Evolutionary conservation across 2,329 filamentous ascomycete species (phyloP).

Genomic region (Trichoderma citrinoviride): DNA sequence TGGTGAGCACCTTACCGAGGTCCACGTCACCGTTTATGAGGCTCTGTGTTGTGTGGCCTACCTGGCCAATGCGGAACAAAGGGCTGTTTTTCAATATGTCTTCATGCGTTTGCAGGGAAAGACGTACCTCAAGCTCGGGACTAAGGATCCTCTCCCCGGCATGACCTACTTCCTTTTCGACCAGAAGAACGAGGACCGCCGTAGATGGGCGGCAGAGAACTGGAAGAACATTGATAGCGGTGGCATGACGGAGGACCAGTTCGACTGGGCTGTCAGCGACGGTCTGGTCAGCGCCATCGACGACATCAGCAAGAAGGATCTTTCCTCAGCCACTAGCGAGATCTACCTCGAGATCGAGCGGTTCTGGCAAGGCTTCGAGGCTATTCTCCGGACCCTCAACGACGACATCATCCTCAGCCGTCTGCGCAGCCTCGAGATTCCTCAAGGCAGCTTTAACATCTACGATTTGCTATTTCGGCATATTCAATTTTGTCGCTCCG

Average conservation of each 20-base stretch:
- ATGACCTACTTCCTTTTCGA: conserved; percentile 81
- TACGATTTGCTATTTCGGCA: conserved; percentile 61
- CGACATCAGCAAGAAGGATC: conserved; percentile 53
- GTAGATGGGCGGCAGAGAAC: conserved; percentile 40
- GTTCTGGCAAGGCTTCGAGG: conserved; percentile 76
- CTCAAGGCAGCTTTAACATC: conserved; percentile 57
- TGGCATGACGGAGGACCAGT: conserved; percentile 66
- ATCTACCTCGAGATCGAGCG: conserved; percentile 54
- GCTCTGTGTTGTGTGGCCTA: conserved; percentile 81
- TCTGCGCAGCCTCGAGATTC: conserved; percentile 74
- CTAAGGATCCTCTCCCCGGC: conserved; percentile 71
- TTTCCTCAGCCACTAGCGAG: conserved; percentile 34
- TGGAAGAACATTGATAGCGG: conserved; percentile 53
- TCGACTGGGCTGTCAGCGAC: conserved; percentile 82
- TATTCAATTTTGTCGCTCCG: conserved; percentile 48
- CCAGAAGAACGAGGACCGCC: conserved; percentile 55
- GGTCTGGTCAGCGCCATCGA: conserved; percentile 66
- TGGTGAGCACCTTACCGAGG: conserved; percentile 50
- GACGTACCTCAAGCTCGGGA: conserved; percentile 71
- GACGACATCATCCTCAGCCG: conserved; percentile 73
- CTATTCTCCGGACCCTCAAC: conserved; percentile 71
- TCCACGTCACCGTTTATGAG: conserved; percentile 82
- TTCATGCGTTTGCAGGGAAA: conserved; percentile 72
- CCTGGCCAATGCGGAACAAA: conserved; percentile 55
- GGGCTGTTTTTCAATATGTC: conserved; percentile 70